phyloP scores from a whole-genome alignment of 768 basidiomycete species.

The Serpula lacrymans region DNA sequence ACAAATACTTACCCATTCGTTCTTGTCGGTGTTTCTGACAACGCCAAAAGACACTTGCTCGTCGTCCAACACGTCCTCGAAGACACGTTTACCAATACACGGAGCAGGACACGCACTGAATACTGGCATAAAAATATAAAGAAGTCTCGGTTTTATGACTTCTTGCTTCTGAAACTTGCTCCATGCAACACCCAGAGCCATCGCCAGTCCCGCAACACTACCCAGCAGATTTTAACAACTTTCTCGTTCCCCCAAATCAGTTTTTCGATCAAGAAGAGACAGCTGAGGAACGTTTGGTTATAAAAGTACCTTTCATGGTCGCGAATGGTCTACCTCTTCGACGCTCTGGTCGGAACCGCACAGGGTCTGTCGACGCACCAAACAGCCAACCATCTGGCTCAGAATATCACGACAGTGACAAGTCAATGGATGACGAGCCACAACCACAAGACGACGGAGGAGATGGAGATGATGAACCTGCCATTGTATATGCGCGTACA shows the following conservation, averaged over 20 bases:
- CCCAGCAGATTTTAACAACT: neutral
- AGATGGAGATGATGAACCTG: no score
- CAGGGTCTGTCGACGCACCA: constrained; percentile 17
- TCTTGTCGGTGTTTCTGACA: constrained; percentile 17
- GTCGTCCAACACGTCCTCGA: no score
- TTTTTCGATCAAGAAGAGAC: constrained; percentile 8
- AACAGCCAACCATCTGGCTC: constrained; percentile 26
- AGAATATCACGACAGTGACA: constrained; percentile 31
- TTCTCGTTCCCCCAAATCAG: neutral
- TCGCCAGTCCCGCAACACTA: neutral
- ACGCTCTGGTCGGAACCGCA: constrained; percentile 21
- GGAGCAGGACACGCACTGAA: no score
- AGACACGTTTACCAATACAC: no score
- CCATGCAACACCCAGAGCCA: constrained; percentile 11
- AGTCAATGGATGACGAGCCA: constrained; percentile 26
- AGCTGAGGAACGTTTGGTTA: constrained; percentile 15
- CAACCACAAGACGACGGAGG: constrained; percentile 4
- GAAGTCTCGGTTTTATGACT: neutral
- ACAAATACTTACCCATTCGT: constrained; percentile 27
- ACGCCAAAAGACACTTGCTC: constrained; percentile 9
- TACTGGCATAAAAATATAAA: neutral
- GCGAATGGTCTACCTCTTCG: constrained; percentile 12
- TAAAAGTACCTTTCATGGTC: constrained; percentile 21
- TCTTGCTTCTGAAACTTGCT: constrained; percentile 6
- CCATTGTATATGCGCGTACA: constrained; percentile 21